A percentile compares a stretch with the other conserved stretches of the same genome.
Evolutionary conservation across 495 filamentous ascomycete genomes (phyloP).

Genomic region (Penicillium tannophilum): DNA sequence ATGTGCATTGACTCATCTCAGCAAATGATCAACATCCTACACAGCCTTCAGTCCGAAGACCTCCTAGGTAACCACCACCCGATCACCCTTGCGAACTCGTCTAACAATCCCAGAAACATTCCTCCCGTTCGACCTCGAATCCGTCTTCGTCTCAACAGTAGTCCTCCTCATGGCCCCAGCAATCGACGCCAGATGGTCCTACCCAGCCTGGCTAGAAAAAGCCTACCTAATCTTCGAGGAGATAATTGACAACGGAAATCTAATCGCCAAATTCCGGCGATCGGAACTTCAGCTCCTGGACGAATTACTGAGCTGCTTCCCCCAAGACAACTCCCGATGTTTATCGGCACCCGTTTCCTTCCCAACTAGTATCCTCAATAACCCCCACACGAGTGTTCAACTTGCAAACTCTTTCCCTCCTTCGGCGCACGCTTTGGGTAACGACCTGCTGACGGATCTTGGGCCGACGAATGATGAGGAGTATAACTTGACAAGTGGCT

Average conservation of each 20-base stretch:
- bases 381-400: conserved; percentile 6
- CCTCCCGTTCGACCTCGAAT: conserved; percentile 48
- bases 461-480: conserved; percentile 17
- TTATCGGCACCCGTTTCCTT: conserved; percentile 20
- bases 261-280: conserved; percentile 39
- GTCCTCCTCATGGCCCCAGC: conserved; percentile 38
- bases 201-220: conserved; percentile 37
- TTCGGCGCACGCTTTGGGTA: conserved; percentile 15
- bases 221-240: conserved; percentile 43
- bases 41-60: conserved; percentile 38
- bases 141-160: conserved; percentile 40
- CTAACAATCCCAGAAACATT: conserved; percentile 39
- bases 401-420: conserved; percentile 19
- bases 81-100: neutral
- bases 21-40: conserved; percentile 43
- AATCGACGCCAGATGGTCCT: conserved; percentile 33
- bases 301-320: conserved; percentile 31
- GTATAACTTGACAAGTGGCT: conserved; percentile 18
- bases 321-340: conserved; percentile 21
- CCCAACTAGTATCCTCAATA: conserved; percentile 16
- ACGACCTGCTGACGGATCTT: conserved; percentile 21
- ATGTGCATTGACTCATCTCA: conserved; percentile 37
- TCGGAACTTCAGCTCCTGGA: conserved; percentile 43
- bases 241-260: conserved; percentile 43
- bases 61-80: conserved; percentile 37